phyloP scores from a whole-genome alignment of 2,329 filamentous ascomycete genomes.

The Trichophyton simii region DNA sequence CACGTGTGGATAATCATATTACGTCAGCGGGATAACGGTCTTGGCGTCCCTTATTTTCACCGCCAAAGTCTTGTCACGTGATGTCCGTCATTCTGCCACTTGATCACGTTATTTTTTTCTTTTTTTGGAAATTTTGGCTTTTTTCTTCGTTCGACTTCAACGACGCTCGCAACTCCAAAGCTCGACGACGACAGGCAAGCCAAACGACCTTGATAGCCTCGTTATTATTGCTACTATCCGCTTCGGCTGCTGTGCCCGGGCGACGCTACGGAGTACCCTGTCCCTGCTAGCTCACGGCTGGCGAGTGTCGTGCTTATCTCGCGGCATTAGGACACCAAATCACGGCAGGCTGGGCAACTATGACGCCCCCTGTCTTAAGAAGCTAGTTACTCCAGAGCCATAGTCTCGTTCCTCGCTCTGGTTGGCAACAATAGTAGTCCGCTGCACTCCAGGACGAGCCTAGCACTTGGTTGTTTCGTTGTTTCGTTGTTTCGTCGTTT shows the following conservation, averaged over 20 bases:
- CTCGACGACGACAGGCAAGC: too few species aligned
- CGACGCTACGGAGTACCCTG: neutral
- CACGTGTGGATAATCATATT: neutral
- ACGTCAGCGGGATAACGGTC: neutral
- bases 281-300: neutral
- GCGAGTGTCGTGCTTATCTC: too few species aligned
- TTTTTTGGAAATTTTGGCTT: neutral
- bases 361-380: neutral
- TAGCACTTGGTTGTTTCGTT: too few species aligned
- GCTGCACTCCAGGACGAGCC: too few species aligned
- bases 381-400: neutral
- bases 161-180: neutral
- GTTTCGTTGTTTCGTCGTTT: too few species aligned
- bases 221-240: too few species aligned
- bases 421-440: neutral
- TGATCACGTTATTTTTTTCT: conserved; percentile 1
- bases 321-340: neutral
- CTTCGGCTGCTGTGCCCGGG: neutral
- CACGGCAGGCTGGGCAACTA: neutral
- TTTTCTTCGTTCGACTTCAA: neutral
- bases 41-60: neutral
- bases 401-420: neutral
- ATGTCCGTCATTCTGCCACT: neutral
- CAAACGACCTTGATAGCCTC: too few species aligned
- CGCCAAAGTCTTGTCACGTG: neutral